Evolutionary conservation across 352 stramenopile species (phyloP), one percentile per base, ranked within the genome.

Genomic region (Globisporangium orthogonon): DNA sequence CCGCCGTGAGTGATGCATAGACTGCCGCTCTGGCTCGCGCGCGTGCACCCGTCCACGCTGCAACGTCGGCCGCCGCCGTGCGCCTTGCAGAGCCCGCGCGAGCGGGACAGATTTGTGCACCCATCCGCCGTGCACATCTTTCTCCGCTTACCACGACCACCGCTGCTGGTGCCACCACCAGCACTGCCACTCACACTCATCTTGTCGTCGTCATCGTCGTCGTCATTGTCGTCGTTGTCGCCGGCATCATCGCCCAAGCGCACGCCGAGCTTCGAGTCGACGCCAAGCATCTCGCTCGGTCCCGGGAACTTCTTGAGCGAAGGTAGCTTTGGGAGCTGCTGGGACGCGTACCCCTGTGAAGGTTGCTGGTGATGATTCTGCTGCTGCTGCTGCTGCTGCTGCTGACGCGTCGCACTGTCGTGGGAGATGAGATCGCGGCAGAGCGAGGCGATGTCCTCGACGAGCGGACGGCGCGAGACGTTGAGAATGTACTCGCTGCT

Each of bases 1-100:
- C 83, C 83, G 51, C 83, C 83, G 53, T 93, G 83, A 23, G 81
- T 90, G 62, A 93, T 93, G 46, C 83, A 93, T 28, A 93, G 58
- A 48, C 79, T 91, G 18, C 83, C 82, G 48, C 83, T 91, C 62
- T 93, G 83, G 49, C 79, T 91, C 37, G 83, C 81, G 39, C 83
- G 81, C 39, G 79, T 79, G 62, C 86, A 95, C 18, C 81, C 81
- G 3, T 93, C 81, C 1, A 93, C 81, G 28, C 76, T 90, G 70
- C 83, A 93, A 28, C 83, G 74, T 1, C 83, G 69, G 7, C 83
- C 83, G 52, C 82, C 82, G 44, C 82, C 82, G 57, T 92, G 82
- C 4, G 79, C 80, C 55, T 90, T 92, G 68, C 83, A 93, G 23
- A 93, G 63, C 18, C 83, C 83, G 47, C 82, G 72, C 4, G 83